Evolutionary conservation across 2,329 filamentous ascomycete genomes (phyloP).

Genomic region (Didymella arachidicola): DNA sequence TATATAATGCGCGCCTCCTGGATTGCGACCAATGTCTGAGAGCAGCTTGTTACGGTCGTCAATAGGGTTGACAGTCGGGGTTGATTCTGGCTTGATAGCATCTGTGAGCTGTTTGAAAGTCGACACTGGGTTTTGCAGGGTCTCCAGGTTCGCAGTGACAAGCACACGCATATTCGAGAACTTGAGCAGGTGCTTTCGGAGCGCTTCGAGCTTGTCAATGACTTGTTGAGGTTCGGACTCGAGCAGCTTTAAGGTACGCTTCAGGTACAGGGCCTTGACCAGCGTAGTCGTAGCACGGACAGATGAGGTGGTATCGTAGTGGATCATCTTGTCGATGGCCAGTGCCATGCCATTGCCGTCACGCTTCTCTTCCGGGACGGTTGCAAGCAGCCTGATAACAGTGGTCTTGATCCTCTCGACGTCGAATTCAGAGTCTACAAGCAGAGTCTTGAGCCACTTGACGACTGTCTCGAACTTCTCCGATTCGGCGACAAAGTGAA

Average conservation of each 20-base stretch:
- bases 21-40: constrained; percentile 74
- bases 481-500: constrained; percentile 85
- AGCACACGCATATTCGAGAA: constrained; percentile 86
- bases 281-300: constrained; percentile 80
- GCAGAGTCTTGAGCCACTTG: constrained; percentile 82
- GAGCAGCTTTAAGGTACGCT: constrained; percentile 81
- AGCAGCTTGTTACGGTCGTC: constrained; percentile 74
- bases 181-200: constrained; percentile 78
- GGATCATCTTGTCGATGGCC: constrained; percentile 75
- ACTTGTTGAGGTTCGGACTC: constrained; percentile 78
- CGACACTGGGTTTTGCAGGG: constrained; percentile 76
- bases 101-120: constrained; percentile 74
- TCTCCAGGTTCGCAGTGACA: constrained; percentile 80
- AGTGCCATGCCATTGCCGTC: constrained; percentile 74
- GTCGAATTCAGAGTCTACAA: constrained; percentile 91
- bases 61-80: constrained; percentile 71
- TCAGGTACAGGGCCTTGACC: constrained; percentile 86
- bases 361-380: constrained; percentile 91
- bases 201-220: constrained; percentile 76
- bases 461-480: constrained; percentile 86
- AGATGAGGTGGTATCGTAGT: constrained; percentile 78
- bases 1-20: constrained; percentile 78
- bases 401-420: constrained; percentile 67
- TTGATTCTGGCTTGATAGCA: constrained; percentile 57
- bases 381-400: constrained; percentile 83